Percentiles rank a stretch among this genome's conserved stretches.
Evolutionary conservation across 2,329 filamentous ascomycete species (phyloP).

Genomic region (Chrysosphaeria jannelii): DNA sequence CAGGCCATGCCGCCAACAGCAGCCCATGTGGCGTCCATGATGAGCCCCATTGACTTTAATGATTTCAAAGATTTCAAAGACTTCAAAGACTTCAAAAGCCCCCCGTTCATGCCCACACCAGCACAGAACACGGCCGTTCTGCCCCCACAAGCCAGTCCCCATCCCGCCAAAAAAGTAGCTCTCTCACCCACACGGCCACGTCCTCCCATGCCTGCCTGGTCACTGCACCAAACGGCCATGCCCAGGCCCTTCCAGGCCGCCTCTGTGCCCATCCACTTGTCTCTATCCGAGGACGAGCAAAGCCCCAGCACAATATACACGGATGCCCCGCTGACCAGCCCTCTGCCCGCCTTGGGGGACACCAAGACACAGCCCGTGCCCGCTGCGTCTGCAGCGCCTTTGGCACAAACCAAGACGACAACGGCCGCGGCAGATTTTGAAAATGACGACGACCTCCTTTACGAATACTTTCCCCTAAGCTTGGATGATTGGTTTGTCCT

Average conservation of each 20-base stretch:
- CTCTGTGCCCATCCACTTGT: conserved; percentile 18
- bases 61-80: too few relatives aligned
- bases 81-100: too few relatives aligned
- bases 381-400: neutral
- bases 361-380: too few relatives aligned
- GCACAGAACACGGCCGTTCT: too few relatives aligned
- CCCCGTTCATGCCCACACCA: too few relatives aligned
- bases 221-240: conserved; percentile 9
- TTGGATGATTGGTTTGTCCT: conserved; percentile 46
- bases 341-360: conserved; percentile 10
- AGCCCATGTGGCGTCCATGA: too few relatives aligned
- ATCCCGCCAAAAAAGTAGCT: conserved; percentile 20
- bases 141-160: too few relatives aligned
- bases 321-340: conserved; percentile 13
- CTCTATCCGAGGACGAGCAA: conserved; percentile 27
- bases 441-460: conserved; percentile 54
- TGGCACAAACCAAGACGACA: conserved; percentile 7
- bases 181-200: conserved; percentile 19
- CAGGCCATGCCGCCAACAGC: too few relatives aligned
- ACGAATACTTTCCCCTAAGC: conserved; percentile 82
- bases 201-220: conserved; percentile 23
- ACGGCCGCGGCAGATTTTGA: conserved; percentile 23
- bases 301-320: conserved; percentile 19
- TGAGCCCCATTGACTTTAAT: too few relatives aligned
- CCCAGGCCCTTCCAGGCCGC: too few relatives aligned